Percentiles rank a stretch among this genome's conserved stretches.
These are phyloP conservation scores for Aspergillus sp. DNA, from an alignment of 2,329 filamentous ascomycete genomes.

Conservation along the genomic window DNA sequence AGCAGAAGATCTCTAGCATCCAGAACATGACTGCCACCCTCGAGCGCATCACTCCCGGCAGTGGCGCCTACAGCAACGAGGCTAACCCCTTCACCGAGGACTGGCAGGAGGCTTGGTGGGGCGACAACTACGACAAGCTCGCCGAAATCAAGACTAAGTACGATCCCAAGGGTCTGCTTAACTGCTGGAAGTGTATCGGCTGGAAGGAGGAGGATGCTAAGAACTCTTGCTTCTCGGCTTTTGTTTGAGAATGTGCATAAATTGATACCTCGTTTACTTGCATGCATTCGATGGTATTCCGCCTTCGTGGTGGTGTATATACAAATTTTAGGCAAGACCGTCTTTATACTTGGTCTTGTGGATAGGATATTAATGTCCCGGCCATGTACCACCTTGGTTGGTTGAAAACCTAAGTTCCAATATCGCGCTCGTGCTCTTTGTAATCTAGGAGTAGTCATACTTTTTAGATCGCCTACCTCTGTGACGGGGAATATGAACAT, in stretches of 20 bases:
- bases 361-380: too few relatives aligned
- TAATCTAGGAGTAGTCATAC: too few relatives aligned
- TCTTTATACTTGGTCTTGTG: too few relatives aligned
- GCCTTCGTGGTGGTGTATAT: too few relatives aligned
- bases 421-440: too few relatives aligned
- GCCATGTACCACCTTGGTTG: too few relatives aligned
- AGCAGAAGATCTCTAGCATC: slow-evolving; percentile 9
- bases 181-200: neutral
- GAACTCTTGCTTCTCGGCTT: neutral
- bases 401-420: too few relatives aligned
- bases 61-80: slow-evolving; percentile 20
- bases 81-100: slow-evolving; percentile 17
- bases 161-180: slow-evolving; percentile 11
- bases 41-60: slow-evolving; percentile 14
- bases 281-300: too few relatives aligned
- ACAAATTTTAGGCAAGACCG: too few relatives aligned
- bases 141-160: slow-evolving; percentile 19
- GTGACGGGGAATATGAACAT: too few relatives aligned
- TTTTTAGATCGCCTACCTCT: too few relatives aligned
- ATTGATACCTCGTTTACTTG: too few relatives aligned
- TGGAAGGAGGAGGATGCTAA: neutral
- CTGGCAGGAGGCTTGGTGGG: slow-evolving; percentile 20
- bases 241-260: neutral
- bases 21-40: slow-evolving; percentile 11
- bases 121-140: slow-evolving; percentile 18